Percentiles rank a stretch among this genome's conserved stretches.
phyloP scores from a whole-genome alignment of 2,329 filamentous ascomycete species.

The Knufia petricola region DNA sequence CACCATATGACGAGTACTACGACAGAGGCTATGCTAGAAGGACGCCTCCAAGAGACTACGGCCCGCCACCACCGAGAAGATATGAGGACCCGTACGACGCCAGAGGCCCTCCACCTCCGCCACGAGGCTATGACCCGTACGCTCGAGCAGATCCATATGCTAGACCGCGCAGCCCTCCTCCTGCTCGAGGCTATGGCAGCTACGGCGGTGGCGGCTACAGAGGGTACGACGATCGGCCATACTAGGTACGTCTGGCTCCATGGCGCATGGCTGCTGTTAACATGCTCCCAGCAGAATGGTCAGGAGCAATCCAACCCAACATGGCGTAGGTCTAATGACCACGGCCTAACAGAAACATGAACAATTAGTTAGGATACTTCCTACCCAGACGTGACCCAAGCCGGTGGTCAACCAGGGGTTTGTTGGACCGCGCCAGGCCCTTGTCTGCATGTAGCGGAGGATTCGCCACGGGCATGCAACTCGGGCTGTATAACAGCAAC shows the following conservation, averaged over 20 bases:
- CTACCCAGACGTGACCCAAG: no score
- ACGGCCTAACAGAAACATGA: not conserved
- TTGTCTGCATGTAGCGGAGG: no score
- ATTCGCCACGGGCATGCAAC: no score
- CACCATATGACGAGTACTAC: constrained; percentile 74
- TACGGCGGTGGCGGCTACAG: constrained; percentile 20
- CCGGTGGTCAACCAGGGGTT: no score
- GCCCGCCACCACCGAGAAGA: constrained; percentile 52
- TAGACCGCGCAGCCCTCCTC: constrained; percentile 20
- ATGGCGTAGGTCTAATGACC: constrained; percentile 1
- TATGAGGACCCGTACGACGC: constrained; percentile 64
- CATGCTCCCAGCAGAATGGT: not conserved
- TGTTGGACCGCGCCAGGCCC: no score
- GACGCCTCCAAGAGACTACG: constrained; percentile 74
- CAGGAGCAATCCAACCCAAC: not conserved
- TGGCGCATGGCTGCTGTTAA: not conserved
- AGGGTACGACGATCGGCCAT: constrained; percentile 22
- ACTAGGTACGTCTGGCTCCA: constrained; percentile 12
- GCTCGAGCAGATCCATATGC: constrained; percentile 34
- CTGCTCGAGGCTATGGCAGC: constrained; percentile 11
- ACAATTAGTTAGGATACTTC: no score
- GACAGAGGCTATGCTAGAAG: constrained; percentile 68
- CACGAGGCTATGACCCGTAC: constrained; percentile 51
- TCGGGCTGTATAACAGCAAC: no score
- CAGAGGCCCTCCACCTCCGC: constrained; percentile 43